Percentiles rank a stretch among this genome's conserved stretches.
Evolutionary conservation across 768 basidiomycete species (phyloP).

Genomic region (Podaxis mareebaensis): DNA sequence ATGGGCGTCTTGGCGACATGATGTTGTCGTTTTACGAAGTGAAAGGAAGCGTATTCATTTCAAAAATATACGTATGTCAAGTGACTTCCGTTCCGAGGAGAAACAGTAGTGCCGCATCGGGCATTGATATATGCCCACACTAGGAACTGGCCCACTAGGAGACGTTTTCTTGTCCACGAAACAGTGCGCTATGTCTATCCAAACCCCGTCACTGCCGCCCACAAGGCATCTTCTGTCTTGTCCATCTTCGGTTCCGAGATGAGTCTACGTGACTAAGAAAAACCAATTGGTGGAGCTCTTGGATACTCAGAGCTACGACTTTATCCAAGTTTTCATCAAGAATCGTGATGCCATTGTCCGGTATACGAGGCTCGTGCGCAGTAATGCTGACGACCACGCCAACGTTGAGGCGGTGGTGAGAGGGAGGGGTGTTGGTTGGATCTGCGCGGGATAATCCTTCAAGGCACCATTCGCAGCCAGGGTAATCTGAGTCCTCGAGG

Average conservation of each 20-base stretch:
- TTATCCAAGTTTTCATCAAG: slow-evolving; percentile 87
- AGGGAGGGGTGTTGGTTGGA: slow-evolving; percentile 96
- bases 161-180: too few relatives aligned
- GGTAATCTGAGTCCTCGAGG: too few relatives aligned
- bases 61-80: too few relatives aligned
- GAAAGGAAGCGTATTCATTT: too few relatives aligned
- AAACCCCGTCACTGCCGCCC: slow-evolving; percentile 91
- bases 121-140: too few relatives aligned
- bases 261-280: slow-evolving; percentile 18
- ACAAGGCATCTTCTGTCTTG: slow-evolving; percentile 85
- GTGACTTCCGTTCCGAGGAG: too few relatives aligned
- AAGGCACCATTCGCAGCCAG: too few relatives aligned
- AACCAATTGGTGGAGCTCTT: slow-evolving; percentile 86
- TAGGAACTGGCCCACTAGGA: too few relatives aligned
- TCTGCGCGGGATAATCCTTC: slow-evolving; percentile 30
- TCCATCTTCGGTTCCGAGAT: slow-evolving; percentile 27
- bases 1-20: too few relatives aligned
- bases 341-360: slow-evolving; percentile 96
- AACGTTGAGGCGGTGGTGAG: slow-evolving; percentile 98
- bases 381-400: slow-evolving; percentile 83
- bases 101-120: too few relatives aligned
- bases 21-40: too few relatives aligned
- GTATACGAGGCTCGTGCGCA: slow-evolving; percentile 95
- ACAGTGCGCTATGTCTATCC: slow-evolving; percentile 54
- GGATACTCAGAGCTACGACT: slow-evolving; percentile 88